Base-by-base conservation (phyloP, 2,329 filamentous ascomycete genomes). In the Huntiella moniliformis region DNA sequence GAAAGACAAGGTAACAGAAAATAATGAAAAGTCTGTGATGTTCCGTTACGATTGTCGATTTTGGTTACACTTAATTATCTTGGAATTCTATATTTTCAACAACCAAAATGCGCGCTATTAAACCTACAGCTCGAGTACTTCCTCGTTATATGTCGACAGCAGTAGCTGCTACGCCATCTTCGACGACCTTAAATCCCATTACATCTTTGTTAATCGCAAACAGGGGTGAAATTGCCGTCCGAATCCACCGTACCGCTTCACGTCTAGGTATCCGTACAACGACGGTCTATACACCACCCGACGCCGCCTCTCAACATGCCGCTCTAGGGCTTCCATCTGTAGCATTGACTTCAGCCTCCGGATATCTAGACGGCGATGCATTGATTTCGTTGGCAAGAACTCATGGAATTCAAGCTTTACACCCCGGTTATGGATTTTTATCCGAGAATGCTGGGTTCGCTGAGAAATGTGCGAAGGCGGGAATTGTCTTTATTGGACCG, bases 401-500 rank as follows among this genome's bases (percentile, higher is more conserved):
- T 55, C 75, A 88, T 56, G 82, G 82, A 38, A 95, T 92, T 56
- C 76, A 88, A 58, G 88, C 85, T 4, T 79, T 98, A 53, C 91
- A 98, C 61, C 91, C 91, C 0, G 91, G 91, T 17, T 98, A 98
- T 65, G 91, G 91, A 38, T 98, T 93, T 57, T 65, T 96, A 53
- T 92, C 83, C 51, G 91, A 98, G 65, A 98, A 98, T 61, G 79
- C 88, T 5, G 75, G 70, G 4, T 98, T 98, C 59, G 91, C 91
- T 3, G 76, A 77, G 55, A 79, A 83, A 58, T 96, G 88, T 60
- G 80, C 82, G 54, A 78, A 91, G 55, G 87, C 87, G 38, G 91
- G 91, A 8, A 72, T 98, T 52, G 79, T 88, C 46, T 98, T 98
- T 59, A 92, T 98, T 55, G 91, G 91, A 0, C 91, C 91, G 1